These are phyloP conservation scores for Parsonsia alboflavescens DNA, from an alignment of 257 asterid species.

Conservation along the genomic window DNA sequence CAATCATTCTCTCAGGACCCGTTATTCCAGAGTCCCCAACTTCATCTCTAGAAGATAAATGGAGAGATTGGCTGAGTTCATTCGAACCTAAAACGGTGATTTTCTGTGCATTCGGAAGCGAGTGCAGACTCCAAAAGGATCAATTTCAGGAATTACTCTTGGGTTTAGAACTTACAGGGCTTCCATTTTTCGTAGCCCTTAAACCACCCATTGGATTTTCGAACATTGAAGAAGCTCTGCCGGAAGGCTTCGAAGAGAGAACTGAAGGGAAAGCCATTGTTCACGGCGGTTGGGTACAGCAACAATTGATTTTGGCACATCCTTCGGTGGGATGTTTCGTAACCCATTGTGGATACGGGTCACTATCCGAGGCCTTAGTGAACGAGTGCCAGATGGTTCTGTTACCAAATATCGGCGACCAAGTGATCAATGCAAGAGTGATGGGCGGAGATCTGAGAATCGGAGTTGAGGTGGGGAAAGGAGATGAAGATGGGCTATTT, in stretches of 20 bases:
- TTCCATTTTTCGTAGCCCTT: slow-evolving; percentile 28
- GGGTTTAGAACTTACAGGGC: slow-evolving; percentile 32
- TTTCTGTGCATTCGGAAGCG: slow-evolving; percentile 29
- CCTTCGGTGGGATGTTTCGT: slow-evolving; percentile 83
- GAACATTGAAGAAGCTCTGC: slow-evolving; percentile 22
- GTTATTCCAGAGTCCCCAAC: slow-evolving; percentile 16
- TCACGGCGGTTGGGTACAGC: slow-evolving; percentile 71
- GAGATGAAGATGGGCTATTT: slow-evolving; percentile 62
- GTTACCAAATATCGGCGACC: slow-evolving; percentile 63
- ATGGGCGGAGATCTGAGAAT: slow-evolving; percentile 59
- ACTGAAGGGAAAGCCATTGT: slow-evolving; percentile 39
- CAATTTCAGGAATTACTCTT: slow-evolving; percentile 29
- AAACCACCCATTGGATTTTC: slow-evolving; percentile 27
- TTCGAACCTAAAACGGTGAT: slow-evolving; percentile 13
- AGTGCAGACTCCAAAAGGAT: slow-evolving; percentile 14
- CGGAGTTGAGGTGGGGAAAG: slow-evolving; percentile 69
- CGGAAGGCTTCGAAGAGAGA: slow-evolving; percentile 23
- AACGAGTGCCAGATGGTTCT: slow-evolving; percentile 61
- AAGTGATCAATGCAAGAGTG: slow-evolving; percentile 59
- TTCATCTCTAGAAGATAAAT: slow-evolving; percentile 9
- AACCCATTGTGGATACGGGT: slow-evolving; percentile 80
- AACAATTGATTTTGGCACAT: slow-evolving; percentile 56
- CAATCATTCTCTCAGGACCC: slow-evolving; percentile 20
- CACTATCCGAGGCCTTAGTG: slow-evolving; percentile 78
- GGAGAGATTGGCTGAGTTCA: slow-evolving; percentile 15